phyloP scores from a whole-genome alignment of 192 early-diverging fungal species.

The Gaertneriomyces sp. region DNA sequence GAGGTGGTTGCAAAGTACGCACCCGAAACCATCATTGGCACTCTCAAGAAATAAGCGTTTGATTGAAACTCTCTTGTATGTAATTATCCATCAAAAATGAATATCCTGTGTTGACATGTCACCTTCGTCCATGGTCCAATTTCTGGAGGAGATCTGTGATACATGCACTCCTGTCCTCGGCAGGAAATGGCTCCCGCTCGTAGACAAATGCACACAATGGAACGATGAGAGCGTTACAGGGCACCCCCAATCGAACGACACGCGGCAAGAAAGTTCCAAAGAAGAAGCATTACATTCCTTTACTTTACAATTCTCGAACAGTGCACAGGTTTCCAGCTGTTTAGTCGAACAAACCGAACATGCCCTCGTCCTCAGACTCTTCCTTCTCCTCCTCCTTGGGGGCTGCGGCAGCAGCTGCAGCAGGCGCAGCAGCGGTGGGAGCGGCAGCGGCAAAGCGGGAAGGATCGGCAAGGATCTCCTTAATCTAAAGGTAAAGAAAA shows the following conservation, averaged over 20 bases:
- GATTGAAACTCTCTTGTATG: neutral
- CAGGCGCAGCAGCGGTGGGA: slow-evolving; percentile 63
- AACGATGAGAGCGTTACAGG: too few species aligned
- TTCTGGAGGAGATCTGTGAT: too few species aligned
- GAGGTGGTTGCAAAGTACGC: slow-evolving; percentile 70
- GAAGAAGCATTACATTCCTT: too few species aligned
- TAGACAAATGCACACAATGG: too few species aligned
- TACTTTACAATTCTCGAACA: too few species aligned
- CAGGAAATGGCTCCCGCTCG: too few species aligned
- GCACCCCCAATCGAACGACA: too few species aligned
- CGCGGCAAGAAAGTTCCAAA: too few species aligned
- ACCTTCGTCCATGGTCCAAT: too few species aligned
- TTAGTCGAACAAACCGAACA: slow-evolving; percentile 64
- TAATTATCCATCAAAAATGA: too few species aligned
- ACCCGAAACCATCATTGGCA: slow-evolving; percentile 54
- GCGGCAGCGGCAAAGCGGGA: slow-evolving; percentile 82
- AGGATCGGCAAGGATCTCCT: slow-evolving; percentile 92
- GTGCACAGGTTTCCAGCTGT: neutral
- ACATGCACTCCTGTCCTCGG: too few species aligned
- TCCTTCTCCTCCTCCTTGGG: slow-evolving; percentile 53
- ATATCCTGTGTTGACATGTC: too few species aligned
- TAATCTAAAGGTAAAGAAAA: slow-evolving; percentile 62
- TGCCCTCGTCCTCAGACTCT: slow-evolving; percentile 79
- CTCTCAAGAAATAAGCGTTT: slow-evolving; percentile 26
- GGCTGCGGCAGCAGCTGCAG: slow-evolving; percentile 52